phyloP scores from a whole-genome alignment of 208 protist species.

The Vickermania ingenoplastis region DNA sequence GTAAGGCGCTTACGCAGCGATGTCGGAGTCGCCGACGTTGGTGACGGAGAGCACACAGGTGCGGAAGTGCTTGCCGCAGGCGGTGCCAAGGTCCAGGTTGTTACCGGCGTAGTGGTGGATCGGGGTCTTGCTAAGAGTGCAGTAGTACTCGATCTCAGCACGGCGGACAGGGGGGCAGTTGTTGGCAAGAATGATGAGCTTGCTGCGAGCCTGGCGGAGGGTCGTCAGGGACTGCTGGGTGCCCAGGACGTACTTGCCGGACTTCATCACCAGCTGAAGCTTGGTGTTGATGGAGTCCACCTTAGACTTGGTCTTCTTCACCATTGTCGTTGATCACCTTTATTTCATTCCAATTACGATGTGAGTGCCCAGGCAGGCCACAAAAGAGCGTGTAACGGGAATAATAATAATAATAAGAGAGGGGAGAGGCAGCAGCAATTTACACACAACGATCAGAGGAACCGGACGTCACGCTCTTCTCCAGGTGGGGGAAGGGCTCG shows the following conservation, averaged over 20 bases:
- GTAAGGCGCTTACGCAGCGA: conserved; percentile 62
- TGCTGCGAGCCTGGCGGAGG: conserved; percentile 94
- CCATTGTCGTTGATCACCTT: conserved; percentile 44
- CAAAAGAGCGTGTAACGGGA: conserved; percentile 6
- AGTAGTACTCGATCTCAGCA: conserved; percentile 99
- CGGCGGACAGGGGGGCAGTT: conserved; percentile 98
- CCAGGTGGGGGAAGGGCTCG: too few relatives aligned
- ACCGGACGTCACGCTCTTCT: too few relatives aligned
- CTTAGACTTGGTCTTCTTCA: conserved; percentile 94
- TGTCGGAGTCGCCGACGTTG: conserved; percentile 95
- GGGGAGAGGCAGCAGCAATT: too few relatives aligned
- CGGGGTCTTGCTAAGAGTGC: conserved; percentile 97
- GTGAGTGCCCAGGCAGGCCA: too few relatives aligned
- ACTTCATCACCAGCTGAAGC: conserved; percentile 99
- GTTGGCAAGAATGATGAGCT: conserved; percentile 97
- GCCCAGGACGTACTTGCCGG: conserved; percentile 98
- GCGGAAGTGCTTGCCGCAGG: conserved; percentile 99
- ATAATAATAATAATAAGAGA: conserved; percentile 10
- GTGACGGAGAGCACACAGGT: conserved; percentile 95
- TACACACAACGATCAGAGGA: too few relatives aligned
- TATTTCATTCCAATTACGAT: too few relatives aligned
- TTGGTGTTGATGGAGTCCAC: conserved; percentile 98
- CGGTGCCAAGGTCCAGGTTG: conserved; percentile 98
- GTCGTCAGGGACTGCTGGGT: conserved; percentile 97
- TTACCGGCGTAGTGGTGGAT: conserved; percentile 99